A percentile compares a stretch with the other conserved stretches of the same genome.
phyloP scores from a whole-genome alignment of 2,329 filamentous ascomycete genomes.

The Penicillium sp. region DNA sequence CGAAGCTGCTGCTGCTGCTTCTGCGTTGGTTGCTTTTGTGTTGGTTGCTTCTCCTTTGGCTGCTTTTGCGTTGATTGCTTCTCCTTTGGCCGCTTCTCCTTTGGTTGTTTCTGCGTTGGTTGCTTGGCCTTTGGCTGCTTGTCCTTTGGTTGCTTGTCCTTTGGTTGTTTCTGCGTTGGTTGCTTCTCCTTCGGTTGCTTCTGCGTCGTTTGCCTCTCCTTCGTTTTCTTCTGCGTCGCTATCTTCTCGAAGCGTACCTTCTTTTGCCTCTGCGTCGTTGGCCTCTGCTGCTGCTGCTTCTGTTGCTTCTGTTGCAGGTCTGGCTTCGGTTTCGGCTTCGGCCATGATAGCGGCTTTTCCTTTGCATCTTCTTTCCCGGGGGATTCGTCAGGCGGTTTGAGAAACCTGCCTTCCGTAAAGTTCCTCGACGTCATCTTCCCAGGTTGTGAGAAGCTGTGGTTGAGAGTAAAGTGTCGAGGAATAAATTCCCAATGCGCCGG shows the following conservation, averaged over 20 bases:
- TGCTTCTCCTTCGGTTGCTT: too few relatives aligned
- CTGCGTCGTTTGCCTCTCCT: too few relatives aligned
- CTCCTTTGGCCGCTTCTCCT: too few relatives aligned
- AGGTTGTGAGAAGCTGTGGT: not conserved
- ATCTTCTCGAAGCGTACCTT: too few relatives aligned
- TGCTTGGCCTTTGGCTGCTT: too few relatives aligned
- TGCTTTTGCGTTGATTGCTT: too few relatives aligned
- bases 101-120: too few relatives aligned
- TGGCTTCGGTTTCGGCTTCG: not conserved
- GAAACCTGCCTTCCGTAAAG: not conserved
- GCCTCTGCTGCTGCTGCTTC: not conserved
- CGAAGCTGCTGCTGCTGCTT: not conserved
- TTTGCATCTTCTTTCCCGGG: not conserved
- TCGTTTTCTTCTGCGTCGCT: too few relatives aligned
- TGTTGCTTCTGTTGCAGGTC: not conserved
- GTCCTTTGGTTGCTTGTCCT: too few relatives aligned
- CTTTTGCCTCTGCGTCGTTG: too few relatives aligned
- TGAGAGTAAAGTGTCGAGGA: not conserved
- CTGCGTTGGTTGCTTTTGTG: not conserved
- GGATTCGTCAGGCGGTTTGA: not conserved
- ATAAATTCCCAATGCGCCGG: slow-evolving; percentile 17
- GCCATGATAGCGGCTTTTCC: not conserved
- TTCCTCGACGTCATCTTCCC: not conserved
- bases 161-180: too few relatives aligned
- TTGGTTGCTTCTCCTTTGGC: too few relatives aligned